These are phyloP conservation scores for Fusarium humuli DNA, from an alignment of 2,329 filamentous ascomycete species.

Conservation along the genomic window DNA sequence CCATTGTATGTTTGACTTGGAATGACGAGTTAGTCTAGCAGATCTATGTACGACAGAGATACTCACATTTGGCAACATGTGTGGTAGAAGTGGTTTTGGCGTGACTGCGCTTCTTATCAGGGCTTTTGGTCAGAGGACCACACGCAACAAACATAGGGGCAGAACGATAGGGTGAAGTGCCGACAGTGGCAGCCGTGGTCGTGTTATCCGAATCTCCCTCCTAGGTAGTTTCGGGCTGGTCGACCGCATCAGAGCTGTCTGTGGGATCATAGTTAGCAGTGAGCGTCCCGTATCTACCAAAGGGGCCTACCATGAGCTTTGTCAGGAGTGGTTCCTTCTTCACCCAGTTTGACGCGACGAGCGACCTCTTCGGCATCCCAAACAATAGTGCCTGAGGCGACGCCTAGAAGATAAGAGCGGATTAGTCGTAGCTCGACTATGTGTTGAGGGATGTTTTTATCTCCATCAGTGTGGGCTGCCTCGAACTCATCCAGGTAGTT, in stretches of 20 bases:
- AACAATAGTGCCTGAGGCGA: neutral
- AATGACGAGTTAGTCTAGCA: neutral
- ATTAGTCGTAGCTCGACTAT: neutral
- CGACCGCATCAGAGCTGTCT: neutral
- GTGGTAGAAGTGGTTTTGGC: neutral
- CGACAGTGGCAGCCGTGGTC: neutral
- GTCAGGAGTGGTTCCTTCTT: neutral
- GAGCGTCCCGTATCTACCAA: neutral
- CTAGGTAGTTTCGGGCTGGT: neutral
- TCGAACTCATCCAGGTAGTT: neutral
- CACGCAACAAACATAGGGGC: neutral
- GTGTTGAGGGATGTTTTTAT: neutral
- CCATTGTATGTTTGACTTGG: neutral
- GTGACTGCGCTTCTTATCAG: neutral
- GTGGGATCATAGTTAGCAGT: neutral
- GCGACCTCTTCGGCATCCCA: neutral
- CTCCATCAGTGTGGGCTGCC: neutral
- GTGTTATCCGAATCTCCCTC: neutral
- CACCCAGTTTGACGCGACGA: neutral
- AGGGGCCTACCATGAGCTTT: neutral
- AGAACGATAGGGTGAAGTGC: fast-evolving
- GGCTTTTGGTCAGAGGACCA: neutral
- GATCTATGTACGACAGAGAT: neutral
- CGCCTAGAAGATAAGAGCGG: neutral
- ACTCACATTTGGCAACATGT: neutral